Percentiles rank a stretch among this genome's conserved stretches.
phyloP scores from a whole-genome alignment of 2,329 filamentous ascomycete genomes.

The Phyllosticta ampelicida region DNA sequence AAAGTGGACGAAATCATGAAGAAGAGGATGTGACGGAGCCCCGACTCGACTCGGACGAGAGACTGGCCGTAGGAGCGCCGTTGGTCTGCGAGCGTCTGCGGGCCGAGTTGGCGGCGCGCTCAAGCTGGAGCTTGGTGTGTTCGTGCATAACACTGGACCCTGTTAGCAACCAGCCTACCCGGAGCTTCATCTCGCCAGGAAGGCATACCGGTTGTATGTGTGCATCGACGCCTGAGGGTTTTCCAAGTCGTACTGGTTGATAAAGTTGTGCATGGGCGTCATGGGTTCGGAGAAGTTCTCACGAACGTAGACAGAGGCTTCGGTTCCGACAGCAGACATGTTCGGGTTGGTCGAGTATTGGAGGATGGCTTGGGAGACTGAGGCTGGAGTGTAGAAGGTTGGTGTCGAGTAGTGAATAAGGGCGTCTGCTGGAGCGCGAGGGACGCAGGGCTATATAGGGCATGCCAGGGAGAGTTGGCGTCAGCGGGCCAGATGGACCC shows the following conservation, averaged over 20 bases:
- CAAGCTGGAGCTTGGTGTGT: conserved; percentile 40
- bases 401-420: neutral
- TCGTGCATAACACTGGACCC: conserved; percentile 36
- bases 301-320: conserved; percentile 25
- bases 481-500: no score
- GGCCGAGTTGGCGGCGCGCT: conserved; percentile 34
- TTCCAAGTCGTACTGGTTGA: conserved; percentile 33
- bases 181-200: neutral
- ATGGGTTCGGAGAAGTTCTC: conserved; percentile 32
- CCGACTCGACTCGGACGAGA: conserved; percentile 17
- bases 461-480: conserved; percentile 35
- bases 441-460: conserved; percentile 26
- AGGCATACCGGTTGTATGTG: conserved; percentile 33
- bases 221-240: conserved; percentile 29
- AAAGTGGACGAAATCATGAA: neutral
- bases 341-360: conserved; percentile 16
- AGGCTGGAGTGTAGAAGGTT: neutral
- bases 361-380: neutral
- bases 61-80: neutral
- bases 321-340: conserved; percentile 11
- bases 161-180: neutral
- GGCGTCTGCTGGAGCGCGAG: neutral
- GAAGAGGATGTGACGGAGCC: conserved; percentile 18
- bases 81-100: conserved; percentile 26
- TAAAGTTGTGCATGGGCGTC: conserved; percentile 33